Percentiles rank a stretch among this genome's conserved stretches.
Evolutionary conservation across 371 early-diverging fungal genomes (phyloP).

Genomic region (Sanchytrium tribonematis): DNA sequence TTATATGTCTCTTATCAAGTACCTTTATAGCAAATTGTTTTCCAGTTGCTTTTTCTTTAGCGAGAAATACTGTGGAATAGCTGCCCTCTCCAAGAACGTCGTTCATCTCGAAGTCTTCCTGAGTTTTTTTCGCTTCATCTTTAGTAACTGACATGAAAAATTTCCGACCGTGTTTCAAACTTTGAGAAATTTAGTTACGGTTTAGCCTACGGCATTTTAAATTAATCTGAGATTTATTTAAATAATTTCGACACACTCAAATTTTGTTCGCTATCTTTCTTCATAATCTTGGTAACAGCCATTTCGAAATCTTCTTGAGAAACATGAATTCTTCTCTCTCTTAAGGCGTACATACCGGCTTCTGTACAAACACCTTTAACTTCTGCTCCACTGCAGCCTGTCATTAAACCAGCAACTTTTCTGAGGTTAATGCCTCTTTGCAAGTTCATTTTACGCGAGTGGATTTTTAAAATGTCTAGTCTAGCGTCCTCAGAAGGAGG

Average conservation of each 20-base stretch:
- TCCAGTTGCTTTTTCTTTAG: conserved; percentile 28
- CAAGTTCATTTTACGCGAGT: conserved; percentile 97
- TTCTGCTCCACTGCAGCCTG: conserved; percentile 93
- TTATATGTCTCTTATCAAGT: conserved; percentile 63
- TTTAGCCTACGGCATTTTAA: no score
- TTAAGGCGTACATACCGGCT: conserved; percentile 99
- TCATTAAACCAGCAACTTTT: conserved; percentile 80
- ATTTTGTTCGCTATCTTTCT: conserved; percentile 3
- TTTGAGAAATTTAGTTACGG: no score
- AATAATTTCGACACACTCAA: conserved; percentile 2
- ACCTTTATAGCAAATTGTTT: conserved; percentile 66
- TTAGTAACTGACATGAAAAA: no score
- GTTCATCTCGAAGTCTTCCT: conserved; percentile 51
- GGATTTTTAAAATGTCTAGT: conserved; percentile 94
- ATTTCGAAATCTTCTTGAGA: conserved; percentile 99
- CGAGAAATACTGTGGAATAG: conserved; percentile 66
- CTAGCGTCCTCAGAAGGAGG: conserved; percentile 90
- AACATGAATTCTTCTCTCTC: conserved; percentile 95
- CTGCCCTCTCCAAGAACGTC: conserved; percentile 67
- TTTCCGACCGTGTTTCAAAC: no score
- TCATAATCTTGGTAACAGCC: conserved; percentile 60
- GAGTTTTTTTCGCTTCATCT: neutral
- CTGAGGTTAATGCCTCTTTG: conserved; percentile 88
- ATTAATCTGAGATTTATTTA: conserved; percentile 2
- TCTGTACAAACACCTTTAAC: conserved; percentile 98